These are phyloP conservation scores for Penicillium sp. DNA, from an alignment of 2,329 filamentous ascomycete genomes.

Conservation along the genomic window DNA sequence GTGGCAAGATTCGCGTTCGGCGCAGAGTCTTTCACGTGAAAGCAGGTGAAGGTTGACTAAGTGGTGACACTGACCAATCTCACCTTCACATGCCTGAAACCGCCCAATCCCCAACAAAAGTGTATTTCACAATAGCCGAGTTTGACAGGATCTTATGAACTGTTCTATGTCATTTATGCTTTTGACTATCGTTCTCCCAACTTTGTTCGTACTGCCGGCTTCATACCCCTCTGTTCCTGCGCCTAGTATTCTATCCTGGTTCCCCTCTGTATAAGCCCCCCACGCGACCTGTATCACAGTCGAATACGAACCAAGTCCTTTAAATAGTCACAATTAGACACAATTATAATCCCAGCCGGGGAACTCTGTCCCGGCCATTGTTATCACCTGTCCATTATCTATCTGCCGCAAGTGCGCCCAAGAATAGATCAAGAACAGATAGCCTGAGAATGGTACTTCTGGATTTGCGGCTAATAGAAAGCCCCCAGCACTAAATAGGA, in stretches of 20 bases:
- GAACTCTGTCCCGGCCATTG: neutral
- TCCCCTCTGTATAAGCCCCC: no score
- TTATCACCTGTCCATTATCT: constrained; percentile 8
- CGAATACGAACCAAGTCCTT: no score
- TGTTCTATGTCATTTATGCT: no score
- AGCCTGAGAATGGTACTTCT: neutral
- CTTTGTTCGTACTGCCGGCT: no score
- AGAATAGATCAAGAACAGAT: no score
- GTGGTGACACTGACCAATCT: neutral
- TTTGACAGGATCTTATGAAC: no score
- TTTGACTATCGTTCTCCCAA: no score
- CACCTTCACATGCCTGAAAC: neutral
- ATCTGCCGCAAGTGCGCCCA: neutral
- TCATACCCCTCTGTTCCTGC: no score
- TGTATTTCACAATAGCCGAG: no score
- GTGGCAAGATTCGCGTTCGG: neutral
- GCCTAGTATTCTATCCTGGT: neutral
- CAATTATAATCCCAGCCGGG: neutral
- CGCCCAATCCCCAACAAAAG: neutral
- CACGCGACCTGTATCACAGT: no score
- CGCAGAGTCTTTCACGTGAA: neutral
- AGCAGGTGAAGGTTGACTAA: neutral
- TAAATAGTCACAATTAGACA: no score
- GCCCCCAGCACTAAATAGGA: neutral
- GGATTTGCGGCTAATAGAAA: neutral